A percentile compares a stretch with the other conserved stretches of the same genome.
These are phyloP conservation scores for Chlorella sp. DNA, from an alignment of 139 green algal genomes.

Conservation along the genomic window DNA sequence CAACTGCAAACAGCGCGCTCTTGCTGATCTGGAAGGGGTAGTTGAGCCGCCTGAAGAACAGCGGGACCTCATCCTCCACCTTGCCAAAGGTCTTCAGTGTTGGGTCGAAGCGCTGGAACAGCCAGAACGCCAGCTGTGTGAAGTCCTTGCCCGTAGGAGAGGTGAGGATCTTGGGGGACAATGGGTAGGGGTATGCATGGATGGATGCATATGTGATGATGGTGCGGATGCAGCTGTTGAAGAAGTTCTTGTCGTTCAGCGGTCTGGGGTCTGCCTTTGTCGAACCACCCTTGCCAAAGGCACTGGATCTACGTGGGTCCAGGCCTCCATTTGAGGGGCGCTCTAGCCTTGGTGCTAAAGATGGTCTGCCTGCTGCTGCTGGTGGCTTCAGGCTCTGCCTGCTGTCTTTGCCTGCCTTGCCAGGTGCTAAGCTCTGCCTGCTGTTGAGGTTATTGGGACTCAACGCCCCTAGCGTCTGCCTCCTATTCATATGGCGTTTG, in stretches of 20 bases:
- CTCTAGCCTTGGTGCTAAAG: too few relatives aligned
- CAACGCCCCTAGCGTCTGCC: not conserved
- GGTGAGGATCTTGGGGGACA: constrained; percentile 75
- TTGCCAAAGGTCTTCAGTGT: constrained; percentile 69
- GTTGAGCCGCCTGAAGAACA: constrained; percentile 86
- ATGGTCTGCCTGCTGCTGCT: too few relatives aligned
- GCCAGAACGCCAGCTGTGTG: constrained; percentile 74
- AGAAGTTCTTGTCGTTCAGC: constrained; percentile 69
- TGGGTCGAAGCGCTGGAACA: constrained; percentile 75
- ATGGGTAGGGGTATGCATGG: constrained; percentile 70
- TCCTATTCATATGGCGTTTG: not conserved
- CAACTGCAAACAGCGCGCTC: constrained; percentile 81
- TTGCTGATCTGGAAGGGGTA: constrained; percentile 94
- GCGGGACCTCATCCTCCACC: constrained; percentile 79
- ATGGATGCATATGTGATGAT: constrained; percentile 79
- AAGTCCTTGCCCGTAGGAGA: constrained; percentile 91
- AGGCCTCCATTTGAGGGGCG: too few relatives aligned
- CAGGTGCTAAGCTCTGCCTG: not conserved
- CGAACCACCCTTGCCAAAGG: too few relatives aligned
- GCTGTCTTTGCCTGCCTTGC: not conserved
- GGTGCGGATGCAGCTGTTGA: constrained; percentile 55
- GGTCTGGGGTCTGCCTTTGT: constrained; percentile 68
- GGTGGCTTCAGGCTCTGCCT: too few relatives aligned
- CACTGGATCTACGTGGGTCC: too few relatives aligned
- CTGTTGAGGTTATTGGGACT: not conserved